Conservation (phyloP, 352 stramenopile genomes). For the Phytophthora kernoviae region DNA sequence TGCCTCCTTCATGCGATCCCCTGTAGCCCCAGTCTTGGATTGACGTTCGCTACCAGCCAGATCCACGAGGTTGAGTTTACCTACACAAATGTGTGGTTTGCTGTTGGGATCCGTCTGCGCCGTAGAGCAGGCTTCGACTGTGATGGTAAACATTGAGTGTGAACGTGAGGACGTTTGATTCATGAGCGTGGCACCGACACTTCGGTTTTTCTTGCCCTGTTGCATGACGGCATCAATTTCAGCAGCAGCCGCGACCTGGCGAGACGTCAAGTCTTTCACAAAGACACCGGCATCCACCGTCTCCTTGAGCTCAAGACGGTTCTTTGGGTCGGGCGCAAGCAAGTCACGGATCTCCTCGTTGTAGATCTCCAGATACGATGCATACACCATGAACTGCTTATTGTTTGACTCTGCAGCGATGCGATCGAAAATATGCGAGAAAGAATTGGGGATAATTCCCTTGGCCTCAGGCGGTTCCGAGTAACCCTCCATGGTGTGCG, state of each 20-base stretch:
- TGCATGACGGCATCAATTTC: constrained; percentile 95
- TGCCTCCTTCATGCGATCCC: constrained; percentile 94
- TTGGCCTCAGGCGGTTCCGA: constrained; percentile 85
- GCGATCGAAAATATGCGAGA: constrained; percentile 96
- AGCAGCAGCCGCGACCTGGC: constrained; percentile 76
- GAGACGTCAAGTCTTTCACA: constrained; percentile 93
- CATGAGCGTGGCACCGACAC: constrained; percentile 94
- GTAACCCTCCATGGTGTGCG: constrained; percentile 92
- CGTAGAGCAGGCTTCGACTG: constrained; percentile 84
- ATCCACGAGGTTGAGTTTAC: constrained; percentile 97
- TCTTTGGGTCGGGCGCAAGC: constrained; percentile 86
- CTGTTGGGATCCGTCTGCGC: constrained; percentile 43
- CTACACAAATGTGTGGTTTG: constrained; percentile 89
- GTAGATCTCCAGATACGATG: constrained; percentile 98
- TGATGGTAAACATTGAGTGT: constrained; percentile 96
- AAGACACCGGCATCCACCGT: constrained; percentile 95
- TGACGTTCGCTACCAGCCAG: constrained; percentile 93
- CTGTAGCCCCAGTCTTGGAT: constrained; percentile 93
- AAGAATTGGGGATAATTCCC: constrained; percentile 96
- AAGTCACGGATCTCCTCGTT: constrained; percentile 98
- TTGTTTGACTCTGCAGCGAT: constrained; percentile 75
- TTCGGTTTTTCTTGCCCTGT: constrained; percentile 93
- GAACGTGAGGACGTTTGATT: constrained; percentile 95
- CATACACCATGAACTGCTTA: constrained; percentile 94
- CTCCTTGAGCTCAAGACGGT: constrained; percentile 93